Evolutionary conservation across 306 rosid species (phyloP), one percentile per base, ranked within the genome.

Genomic region (Dalbergia cochinchinensis): DNA sequence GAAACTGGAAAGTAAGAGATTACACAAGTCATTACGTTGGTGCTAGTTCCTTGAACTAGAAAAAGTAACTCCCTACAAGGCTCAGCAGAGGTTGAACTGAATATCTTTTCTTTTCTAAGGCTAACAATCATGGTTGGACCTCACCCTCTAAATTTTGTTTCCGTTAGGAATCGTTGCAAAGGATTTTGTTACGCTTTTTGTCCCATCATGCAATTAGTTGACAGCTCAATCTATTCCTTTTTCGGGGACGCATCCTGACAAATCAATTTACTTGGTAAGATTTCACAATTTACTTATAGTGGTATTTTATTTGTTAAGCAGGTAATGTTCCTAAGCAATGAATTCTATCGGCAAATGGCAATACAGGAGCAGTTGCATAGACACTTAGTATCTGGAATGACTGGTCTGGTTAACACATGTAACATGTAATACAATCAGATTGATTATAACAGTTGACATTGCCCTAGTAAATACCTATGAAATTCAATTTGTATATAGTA

Each of bases 131-230:
- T 55, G 20, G 77, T 14, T 76, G 83, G 82, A 85, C 61, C 88
- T 86, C 78, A 62, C 58, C 86, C 89, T 76, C 85, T 48, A 65
- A 64, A 83, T 68, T 82, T 68, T 84, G 90, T 83, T 81, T 65
- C 76, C 39, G 33, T 47, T 45, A 71, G 59, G 78, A 73, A 50
- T 41, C 45, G n/a, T 61, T 41, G 8, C 53, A 16, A 35, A 41
- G 71, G 73, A 73, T 65, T 76, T 34, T 68, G 34, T 69, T 20
- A 61, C 15, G 54, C 22, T 35, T 18, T 35, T 48, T 50, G 63
- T 69, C 59, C 77, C 42, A 45, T 13, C 58, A 5, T 13, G 80
- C 59, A 73, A 60, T 72, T 65, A 66, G 78, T 80, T 58, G 58
- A 83, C 78, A 71, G 78, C 71, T 37, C 37, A 69, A n/a, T n/a